A percentile compares a stretch with the other conserved stretches of the same genome.
Evolutionary conservation across 306 rosid genomes (phyloP).

Genomic region (Herpetospermum pedunculosum): DNA sequence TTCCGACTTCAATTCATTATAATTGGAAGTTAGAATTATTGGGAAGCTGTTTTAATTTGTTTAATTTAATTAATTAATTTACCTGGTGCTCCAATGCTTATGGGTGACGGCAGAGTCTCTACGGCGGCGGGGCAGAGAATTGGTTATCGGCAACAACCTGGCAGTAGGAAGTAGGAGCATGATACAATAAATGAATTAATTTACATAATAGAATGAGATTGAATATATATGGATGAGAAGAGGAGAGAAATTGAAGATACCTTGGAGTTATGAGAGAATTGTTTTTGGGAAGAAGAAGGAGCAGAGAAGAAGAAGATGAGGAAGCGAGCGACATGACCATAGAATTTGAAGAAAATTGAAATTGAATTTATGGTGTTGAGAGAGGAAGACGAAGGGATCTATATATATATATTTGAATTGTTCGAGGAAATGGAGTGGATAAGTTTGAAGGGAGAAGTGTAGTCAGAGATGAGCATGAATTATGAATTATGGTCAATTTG

Average conservation of each 20-base stretch:
- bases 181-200: too few relatives aligned
- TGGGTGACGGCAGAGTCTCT: neutral
- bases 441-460: neutral
- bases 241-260: neutral
- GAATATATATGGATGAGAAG: too few relatives aligned
- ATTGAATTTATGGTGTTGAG: too few relatives aligned
- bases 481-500: too few relatives aligned
- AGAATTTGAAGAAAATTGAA: too few relatives aligned
- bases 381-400: neutral
- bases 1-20: slow-evolving; percentile 33
- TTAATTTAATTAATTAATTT: neutral
- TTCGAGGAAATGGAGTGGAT: too few relatives aligned
- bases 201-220: too few relatives aligned
- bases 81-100: slow-evolving; percentile 16
- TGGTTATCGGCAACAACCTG: neutral
- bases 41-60: too few relatives aligned
- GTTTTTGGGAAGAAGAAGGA: neutral
- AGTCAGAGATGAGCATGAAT: too few relatives aligned
- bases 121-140: neutral
- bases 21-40: too few relatives aligned
- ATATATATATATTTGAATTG: too few relatives aligned
- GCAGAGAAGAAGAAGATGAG: neutral
- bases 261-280: neutral
- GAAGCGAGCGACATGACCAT: neutral
- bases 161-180: too few relatives aligned